These are phyloP conservation scores for Mucor racemosus DNA, from an alignment of 371 early-diverging fungal species.

Conservation along the genomic window DNA sequence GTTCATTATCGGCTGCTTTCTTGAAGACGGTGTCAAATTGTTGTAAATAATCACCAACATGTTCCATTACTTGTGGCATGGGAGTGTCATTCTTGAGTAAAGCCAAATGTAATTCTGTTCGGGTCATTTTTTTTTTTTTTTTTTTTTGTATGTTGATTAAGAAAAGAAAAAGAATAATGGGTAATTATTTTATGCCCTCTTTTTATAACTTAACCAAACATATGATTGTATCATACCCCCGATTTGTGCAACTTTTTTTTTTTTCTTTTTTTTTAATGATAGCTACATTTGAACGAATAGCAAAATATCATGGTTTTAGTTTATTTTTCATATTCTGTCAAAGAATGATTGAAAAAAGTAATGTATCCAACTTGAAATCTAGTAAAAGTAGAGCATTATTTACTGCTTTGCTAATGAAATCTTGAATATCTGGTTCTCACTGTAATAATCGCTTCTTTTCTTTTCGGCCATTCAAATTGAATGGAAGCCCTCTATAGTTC, in stretches of 20 bases:
- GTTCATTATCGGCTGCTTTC: slow-evolving; percentile 29
- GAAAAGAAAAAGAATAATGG: not conserved
- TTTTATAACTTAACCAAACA: not conserved
- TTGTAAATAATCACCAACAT: slow-evolving; percentile 58
- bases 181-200: not conserved
- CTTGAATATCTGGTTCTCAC: too few species aligned
- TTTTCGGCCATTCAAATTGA: too few species aligned
- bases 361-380: too few species aligned
- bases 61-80: slow-evolving; percentile 47
- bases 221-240: not conserved
- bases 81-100: slow-evolving; percentile 64
- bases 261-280: too few species aligned
- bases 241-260: not conserved
- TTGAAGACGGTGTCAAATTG: slow-evolving; percentile 45
- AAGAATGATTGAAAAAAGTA: too few species aligned
- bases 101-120: slow-evolving; percentile 33
- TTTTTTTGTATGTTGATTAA: not conserved
- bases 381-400: too few species aligned
- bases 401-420: too few species aligned
- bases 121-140: slow-evolving; percentile 12
- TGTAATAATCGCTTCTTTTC: too few species aligned
- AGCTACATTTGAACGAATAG: too few species aligned
- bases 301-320: too few species aligned
- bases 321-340: too few species aligned
- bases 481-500: too few species aligned